These are phyloP conservation scores for Cylindrotheca closterium DNA, from an alignment of 108 stramenopile genomes.

Conservation along the genomic window DNA sequence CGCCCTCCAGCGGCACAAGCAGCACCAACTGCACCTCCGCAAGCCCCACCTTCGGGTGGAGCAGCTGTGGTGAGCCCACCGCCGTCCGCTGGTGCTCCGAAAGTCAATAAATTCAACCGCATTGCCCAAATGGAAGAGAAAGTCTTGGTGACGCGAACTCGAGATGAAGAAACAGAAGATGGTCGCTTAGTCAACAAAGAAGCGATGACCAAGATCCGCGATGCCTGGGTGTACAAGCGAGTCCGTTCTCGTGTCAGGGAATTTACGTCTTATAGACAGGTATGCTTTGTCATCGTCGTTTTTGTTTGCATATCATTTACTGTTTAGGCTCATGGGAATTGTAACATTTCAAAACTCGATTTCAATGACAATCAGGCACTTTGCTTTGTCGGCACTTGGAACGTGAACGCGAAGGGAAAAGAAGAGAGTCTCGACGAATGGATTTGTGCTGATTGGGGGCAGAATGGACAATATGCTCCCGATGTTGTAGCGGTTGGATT, in stretches of 20 bases:
- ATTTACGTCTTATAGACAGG: conserved; percentile 83
- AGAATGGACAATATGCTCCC: conserved; percentile 48
- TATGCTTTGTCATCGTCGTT: conserved; percentile 9
- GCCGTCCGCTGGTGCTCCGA: not conserved
- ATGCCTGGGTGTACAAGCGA: conserved; percentile 93
- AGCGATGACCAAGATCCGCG: conserved; percentile 79
- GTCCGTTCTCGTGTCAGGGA: conserved; percentile 77
- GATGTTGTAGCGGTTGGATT: conserved; percentile 93
- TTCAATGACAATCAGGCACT: conserved; percentile 29
- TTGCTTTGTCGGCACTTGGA: conserved; percentile 96
- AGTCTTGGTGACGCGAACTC: conserved; percentile 44
- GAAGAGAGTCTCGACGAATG: conserved; percentile 82
- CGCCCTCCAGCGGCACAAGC: not conserved
- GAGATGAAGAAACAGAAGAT: conserved; percentile 87
- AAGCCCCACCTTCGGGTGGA: not conserved
- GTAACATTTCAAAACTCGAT: not conserved
- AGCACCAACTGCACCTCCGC: not conserved
- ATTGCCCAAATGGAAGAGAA: conserved; percentile 29
- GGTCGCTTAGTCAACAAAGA: conserved; percentile 81
- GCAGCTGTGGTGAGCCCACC: not conserved
- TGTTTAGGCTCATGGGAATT: not conserved
- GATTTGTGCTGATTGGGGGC: conserved; percentile 85
- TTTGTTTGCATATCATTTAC: conserved; percentile 2
- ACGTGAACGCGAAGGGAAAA: conserved; percentile 97
- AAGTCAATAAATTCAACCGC: conserved; percentile 1